Base-by-base conservation (phyloP, 2,329 filamentous ascomycete genomes). In the Penicillium oxalicum region DNA sequence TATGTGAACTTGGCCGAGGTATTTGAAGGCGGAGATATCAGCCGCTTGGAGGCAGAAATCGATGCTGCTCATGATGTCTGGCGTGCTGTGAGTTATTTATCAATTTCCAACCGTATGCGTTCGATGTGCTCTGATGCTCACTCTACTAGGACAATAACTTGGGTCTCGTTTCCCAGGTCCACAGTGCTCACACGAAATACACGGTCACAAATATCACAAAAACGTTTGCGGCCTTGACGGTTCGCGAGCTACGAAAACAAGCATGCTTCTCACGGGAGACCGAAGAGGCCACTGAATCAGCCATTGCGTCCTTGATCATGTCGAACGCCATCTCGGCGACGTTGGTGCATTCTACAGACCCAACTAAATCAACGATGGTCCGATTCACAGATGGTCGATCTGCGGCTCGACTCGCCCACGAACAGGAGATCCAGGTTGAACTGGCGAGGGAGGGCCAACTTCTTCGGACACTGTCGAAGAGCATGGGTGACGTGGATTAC, bases 171-270 rank as follows among this genome's bases (percentile, higher is more conserved):
- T 71, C 74, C 4, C 82, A 88, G 64, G 83, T 91, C 9, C 66
- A 86, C 35, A 73, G 78, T 18, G 82, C 86, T 8, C 88, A 91
- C 63, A 82, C 87, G 57, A 82, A 83, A 59, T 89, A 86, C 73
- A 83, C 87, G 51, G 81, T 97, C 49, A 74, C 85, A 32, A 82
- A 82, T 50, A 75, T 97, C 26, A 82, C 84, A 39, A 78, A 80
- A 45, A 83, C 88, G 3, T 96, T 91, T 62, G 77, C 78, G 29
- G 80, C 82, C 5, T 71, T 85, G 32, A 77, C 79, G 4, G 69
- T 84, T 8, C 67, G 73, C 4, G 76, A 77, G 42, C 66, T 77
- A 12, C 60, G 67, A 13, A 61, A 61, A 46, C 63, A 62, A 44
- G 66, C 64, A 40, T 63, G 61, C 5, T 59, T 61, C 4, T 55